Conservation (phyloP, 352 stramenopile species). For the Globisporangium sylvaticum region DNA sequence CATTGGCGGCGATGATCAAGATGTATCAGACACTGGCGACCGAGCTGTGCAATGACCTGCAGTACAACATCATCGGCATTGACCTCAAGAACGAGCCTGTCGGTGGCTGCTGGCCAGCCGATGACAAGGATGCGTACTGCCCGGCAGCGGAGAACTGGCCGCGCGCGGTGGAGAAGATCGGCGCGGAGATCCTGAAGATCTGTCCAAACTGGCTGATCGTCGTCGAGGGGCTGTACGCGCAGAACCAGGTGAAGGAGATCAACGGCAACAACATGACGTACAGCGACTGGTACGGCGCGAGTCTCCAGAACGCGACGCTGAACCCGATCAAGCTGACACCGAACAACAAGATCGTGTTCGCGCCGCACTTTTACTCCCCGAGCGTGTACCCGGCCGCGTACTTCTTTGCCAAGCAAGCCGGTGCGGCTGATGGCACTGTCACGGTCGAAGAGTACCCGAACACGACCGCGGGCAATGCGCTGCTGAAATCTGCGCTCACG, state of each 20-base stretch:
- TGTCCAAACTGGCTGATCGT: conserved; percentile 82
- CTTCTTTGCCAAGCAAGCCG: conserved; percentile 65
- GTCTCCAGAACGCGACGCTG: conserved; percentile 67
- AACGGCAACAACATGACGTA: conserved; percentile 68
- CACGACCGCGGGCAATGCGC: conserved; percentile 52
- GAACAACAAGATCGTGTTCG: conserved; percentile 74
- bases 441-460: conserved; percentile 59
- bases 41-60: conserved; percentile 61
- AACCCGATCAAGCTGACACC: conserved; percentile 59
- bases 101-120: conserved; percentile 60
- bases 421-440: conserved; percentile 27
- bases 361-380: conserved; percentile 81
- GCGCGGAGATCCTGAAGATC: conserved; percentile 50
- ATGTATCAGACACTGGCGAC: conserved; percentile 71
- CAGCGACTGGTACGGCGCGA: conserved; percentile 80
- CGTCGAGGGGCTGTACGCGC: conserved; percentile 55
- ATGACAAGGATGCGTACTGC: conserved; percentile 55
- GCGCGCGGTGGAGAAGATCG: conserved; percentile 60
- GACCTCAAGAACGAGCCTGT: conserved; percentile 85
- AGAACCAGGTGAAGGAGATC: conserved; percentile 39
- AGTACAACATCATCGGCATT: conserved; percentile 85
- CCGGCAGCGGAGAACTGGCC: conserved; percentile 62
- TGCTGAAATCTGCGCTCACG: conserved; percentile 49
- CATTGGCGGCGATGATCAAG: conserved; percentile 48
- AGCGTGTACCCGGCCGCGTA: conserved; percentile 72